Percentiles rank a stretch among this genome's conserved stretches.
Conservation (phyloP, 2,329 filamentous ascomycete species). For the Aspergillus fumigatus region DNA sequence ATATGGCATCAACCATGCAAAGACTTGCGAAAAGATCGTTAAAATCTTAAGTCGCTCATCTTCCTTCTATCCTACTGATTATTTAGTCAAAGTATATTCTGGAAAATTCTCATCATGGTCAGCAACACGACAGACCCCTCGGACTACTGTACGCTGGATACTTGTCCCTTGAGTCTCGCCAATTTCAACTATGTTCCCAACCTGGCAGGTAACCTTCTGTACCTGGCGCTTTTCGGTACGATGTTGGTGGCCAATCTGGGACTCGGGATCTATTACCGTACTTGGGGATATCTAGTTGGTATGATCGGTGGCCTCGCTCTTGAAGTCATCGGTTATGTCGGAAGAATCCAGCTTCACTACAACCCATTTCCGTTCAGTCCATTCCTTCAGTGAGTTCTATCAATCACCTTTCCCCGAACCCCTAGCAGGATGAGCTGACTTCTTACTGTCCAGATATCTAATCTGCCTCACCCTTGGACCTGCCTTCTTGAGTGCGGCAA, state of each 20-base stretch:
- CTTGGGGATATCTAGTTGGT: constrained; percentile 48
- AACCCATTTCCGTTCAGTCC: constrained; percentile 44
- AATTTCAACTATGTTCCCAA: constrained; percentile 53
- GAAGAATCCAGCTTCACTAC: constrained; percentile 51
- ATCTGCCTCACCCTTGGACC: background rate
- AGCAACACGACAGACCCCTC: background rate
- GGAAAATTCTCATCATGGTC: background rate
- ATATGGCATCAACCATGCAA: background rate
- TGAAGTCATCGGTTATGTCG: constrained; percentile 59
- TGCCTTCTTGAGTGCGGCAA: constrained; percentile 39
- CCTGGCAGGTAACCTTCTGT: constrained; percentile 50
- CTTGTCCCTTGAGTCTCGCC: constrained; percentile 30
- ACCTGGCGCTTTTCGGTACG: constrained; percentile 48
- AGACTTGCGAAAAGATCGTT: background rate
- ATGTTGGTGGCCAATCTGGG: constrained; percentile 39
- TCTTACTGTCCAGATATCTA: background rate
- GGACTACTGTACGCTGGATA: constrained; percentile 29
- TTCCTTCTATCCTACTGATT: background rate
- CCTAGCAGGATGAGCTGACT: background rate
- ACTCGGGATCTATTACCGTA: constrained; percentile 43
- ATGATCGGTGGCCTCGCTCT: constrained; percentile 51
- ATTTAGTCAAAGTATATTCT: background rate
- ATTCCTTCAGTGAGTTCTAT: constrained; percentile 37
- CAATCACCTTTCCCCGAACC: background rate
- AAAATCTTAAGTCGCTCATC: background rate